Evolutionary conservation across 331 rosid species (phyloP), one percentile per base, ranked within the genome.

Genomic region (Pyrus hybrid): DNA sequence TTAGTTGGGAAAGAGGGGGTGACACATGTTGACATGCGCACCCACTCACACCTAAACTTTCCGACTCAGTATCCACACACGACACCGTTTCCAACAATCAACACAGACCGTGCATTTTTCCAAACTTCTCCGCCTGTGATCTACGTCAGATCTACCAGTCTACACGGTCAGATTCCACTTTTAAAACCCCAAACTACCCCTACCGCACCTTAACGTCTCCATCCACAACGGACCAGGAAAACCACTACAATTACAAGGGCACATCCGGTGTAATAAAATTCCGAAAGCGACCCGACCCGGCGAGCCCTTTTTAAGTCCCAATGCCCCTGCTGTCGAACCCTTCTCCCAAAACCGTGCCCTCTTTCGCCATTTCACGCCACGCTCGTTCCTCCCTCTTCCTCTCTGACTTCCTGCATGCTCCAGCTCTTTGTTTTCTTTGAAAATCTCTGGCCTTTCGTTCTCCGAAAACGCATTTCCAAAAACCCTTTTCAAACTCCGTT

Each of bases 361-460:
- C 80, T 84, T 80, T 80, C 33, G 86, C 79, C 85, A 73, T 84
- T 83, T 67, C 61, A 5, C 56, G 4, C 5, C 3, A 57, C 10
- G 7, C 8, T 22, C 23, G 26, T 11, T 12, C 51, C 10, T 37
- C 8, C 29, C 71, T 18, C 53, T 75, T 47, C 71, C 61, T 37
- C 76, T n/a, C n/a, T n/a, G 63, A 10, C 45, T 37, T 37, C 45
- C 45, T 37, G 5, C 45, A 37, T 13, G 5, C 10, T 37, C 13
- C 45, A 10, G 45, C 45, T 37, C 45, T 37, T 37, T 10, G 43
- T 68, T 28, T 57, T 18, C 9, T 2, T n/a, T n/a, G 45, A 61
- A 63, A 37, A 33, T 62, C 82, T 78, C 85, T 72, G 78, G 32
- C 80, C 45, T 63, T 78, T 57, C 78, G 79, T 68, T 64, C 77